A percentile compares a stretch with the other conserved stretches of the same genome.
These are phyloP conservation scores for Corylus heterophylla DNA, from an alignment of 306 rosid genomes.

Conservation along the genomic window DNA sequence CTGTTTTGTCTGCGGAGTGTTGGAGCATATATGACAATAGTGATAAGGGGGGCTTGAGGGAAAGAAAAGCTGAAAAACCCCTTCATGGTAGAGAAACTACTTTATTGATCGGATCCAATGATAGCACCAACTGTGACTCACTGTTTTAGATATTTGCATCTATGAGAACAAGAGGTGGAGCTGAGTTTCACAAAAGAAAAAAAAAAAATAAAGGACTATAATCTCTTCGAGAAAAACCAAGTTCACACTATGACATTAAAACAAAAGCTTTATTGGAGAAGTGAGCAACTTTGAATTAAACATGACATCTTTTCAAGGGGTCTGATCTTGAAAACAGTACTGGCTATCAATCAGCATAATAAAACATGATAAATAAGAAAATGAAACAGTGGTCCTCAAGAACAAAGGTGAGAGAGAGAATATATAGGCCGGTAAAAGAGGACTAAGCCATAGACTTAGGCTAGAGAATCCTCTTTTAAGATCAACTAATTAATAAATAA, in stretches of 20 bases:
- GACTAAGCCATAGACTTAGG: conserved; percentile 51
- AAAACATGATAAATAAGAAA: conserved; percentile 10
- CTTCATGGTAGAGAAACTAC: conserved; percentile 36
- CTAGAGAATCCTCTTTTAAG: conserved; percentile 48
- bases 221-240: background rate
- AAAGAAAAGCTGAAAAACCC: conserved; percentile 38
- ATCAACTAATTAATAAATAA: conserved; percentile 6
- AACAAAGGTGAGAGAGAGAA: conserved; percentile 43
- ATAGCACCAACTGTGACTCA: conserved; percentile 44
- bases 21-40: conserved; percentile 26
- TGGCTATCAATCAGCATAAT: conserved; percentile 20
- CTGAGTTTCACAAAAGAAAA: conserved; percentile 12
- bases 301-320: background rate
- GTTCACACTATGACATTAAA: conserved; percentile 28
- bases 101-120: conserved; percentile 46
- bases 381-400: conserved; percentile 46
- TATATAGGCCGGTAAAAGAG: conserved; percentile 50
- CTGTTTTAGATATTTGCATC: conserved; percentile 42
- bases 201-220: too few relatives aligned
- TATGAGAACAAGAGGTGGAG: conserved; percentile 30
- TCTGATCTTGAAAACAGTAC: conserved; percentile 20
- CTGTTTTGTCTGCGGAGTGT: conserved; percentile 46
- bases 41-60: conserved; percentile 30
- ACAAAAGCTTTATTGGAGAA: background rate
- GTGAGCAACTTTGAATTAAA: background rate